phyloP scores from a whole-genome alignment of 1,284 basidiomycete genomes.

The Exobasidium rhododendri region DNA sequence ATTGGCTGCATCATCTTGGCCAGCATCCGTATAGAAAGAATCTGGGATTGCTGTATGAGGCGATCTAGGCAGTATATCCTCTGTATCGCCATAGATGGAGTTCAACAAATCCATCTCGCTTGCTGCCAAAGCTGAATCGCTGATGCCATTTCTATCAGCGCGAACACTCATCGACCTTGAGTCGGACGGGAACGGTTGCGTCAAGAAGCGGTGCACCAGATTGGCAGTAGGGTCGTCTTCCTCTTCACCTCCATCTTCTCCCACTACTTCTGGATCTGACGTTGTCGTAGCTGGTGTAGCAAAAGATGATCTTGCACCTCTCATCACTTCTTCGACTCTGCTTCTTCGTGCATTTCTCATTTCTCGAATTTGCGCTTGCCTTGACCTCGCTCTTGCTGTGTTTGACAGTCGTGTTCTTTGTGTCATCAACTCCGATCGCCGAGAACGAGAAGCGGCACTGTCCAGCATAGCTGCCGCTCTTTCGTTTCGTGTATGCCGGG shows the following conservation, averaged over 20 bases:
- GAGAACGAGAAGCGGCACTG: neutral
- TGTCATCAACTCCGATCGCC: neutral
- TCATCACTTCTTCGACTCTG: neutral
- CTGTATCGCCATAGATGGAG: neutral
- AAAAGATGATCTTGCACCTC: no score
- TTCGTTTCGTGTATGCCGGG: neutral
- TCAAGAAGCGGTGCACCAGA: neutral
- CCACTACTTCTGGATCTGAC: neutral
- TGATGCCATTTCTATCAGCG: neutral
- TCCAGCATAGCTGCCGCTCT: neutral
- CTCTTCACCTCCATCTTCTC: neutral
- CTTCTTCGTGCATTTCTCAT: neutral
- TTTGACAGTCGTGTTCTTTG: neutral
- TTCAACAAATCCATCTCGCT: neutral
- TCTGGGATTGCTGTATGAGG: no score
- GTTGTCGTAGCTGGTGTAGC: no score
- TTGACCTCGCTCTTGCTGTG: neutral
- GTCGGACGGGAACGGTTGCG: neutral
- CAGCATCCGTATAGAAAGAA: no score
- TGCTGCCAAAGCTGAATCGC: neutral
- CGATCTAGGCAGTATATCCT: neutral
- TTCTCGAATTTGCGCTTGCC: neutral
- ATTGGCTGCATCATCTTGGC: no score
- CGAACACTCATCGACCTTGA: neutral
- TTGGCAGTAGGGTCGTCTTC: neutral